Percentiles rank a stretch among this genome's conserved stretches.
These are phyloP conservation scores for Naganishia sp. DNA, from an alignment of 1,284 basidiomycete species.

Conservation along the genomic window DNA sequence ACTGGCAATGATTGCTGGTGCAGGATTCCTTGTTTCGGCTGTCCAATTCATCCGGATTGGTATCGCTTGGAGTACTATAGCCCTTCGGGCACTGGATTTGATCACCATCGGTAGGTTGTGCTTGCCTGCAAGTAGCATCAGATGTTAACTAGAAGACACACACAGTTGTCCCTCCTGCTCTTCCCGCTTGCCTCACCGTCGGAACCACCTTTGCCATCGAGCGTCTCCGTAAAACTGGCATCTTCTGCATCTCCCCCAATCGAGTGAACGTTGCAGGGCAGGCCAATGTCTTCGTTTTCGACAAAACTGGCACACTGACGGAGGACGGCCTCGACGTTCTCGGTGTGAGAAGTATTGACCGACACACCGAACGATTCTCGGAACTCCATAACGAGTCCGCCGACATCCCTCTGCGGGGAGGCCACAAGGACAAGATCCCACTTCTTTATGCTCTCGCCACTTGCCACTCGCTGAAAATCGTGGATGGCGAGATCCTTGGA, in stretches of 20 bases:
- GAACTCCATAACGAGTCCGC: constrained; percentile 85
- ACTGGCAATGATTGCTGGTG: constrained; percentile 78
- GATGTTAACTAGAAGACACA: too few relatives aligned
- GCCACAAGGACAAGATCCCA: constrained; percentile 67
- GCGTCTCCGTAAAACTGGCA: constrained; percentile 81
- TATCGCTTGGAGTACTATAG: constrained; percentile 83
- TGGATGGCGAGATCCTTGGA: constrained; percentile 85
- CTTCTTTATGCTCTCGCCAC: constrained; percentile 92
- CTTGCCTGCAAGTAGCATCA: background rate
- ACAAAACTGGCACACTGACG: constrained; percentile 98
- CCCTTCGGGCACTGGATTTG: constrained; percentile 91
- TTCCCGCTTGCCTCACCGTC: constrained; percentile 96
- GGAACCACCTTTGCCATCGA: constrained; percentile 94
- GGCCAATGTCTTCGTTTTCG: constrained; percentile 97
- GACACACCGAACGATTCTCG: constrained; percentile 73
- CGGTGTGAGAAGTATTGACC: constrained; percentile 80
- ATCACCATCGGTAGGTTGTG: constrained; percentile 68
- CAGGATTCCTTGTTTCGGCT: constrained; percentile 86
- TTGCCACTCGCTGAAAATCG: constrained; percentile 92
- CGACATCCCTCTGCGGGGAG: constrained; percentile 72
- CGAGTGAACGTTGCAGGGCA: constrained; percentile 96
- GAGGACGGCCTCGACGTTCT: constrained; percentile 98
- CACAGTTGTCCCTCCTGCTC: constrained; percentile 87
- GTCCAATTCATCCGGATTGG: constrained; percentile 90
- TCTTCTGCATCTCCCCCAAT: constrained; percentile 97